phyloP scores from a whole-genome alignment of 305 asterid genomes.

The Lippia alba region DNA sequence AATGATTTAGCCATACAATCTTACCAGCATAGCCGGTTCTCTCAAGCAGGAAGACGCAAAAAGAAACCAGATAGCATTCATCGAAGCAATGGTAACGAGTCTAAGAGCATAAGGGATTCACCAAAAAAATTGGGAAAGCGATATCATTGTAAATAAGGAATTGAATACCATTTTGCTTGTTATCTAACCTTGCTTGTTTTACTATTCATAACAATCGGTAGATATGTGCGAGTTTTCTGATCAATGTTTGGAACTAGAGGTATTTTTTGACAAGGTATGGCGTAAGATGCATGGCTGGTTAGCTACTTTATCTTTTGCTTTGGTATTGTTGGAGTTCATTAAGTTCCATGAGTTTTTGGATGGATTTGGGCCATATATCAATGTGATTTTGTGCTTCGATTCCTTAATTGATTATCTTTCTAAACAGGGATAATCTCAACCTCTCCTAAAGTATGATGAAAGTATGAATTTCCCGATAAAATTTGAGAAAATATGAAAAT shows the following conservation, averaged over 20 bases:
- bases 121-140: conserved; percentile 54
- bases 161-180: conserved; percentile 19
- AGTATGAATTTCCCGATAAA: too few relatives aligned
- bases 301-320: conserved; percentile 7
- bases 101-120: conserved; percentile 57
- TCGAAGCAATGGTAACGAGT: conserved; percentile 49
- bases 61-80: conserved; percentile 60
- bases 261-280: not conserved
- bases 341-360: not conserved
- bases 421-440: too few relatives aligned
- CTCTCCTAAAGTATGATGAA: too few relatives aligned
- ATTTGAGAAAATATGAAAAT: too few relatives aligned
- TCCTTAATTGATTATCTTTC: too few relatives aligned
- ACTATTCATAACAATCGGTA: conserved; percentile 23
- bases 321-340: not conserved
- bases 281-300: conserved; percentile 2
- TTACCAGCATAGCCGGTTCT: conserved; percentile 65
- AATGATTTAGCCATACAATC: conserved; percentile 79
- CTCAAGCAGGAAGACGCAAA: conserved; percentile 64
- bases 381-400: too few relatives aligned
- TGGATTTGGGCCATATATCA: too few relatives aligned
- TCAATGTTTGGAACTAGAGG: conserved; percentile 27
- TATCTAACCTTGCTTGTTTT: conserved; percentile 31
- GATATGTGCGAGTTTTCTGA: conserved; percentile 30
- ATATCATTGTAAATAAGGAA: conserved; percentile 48